A percentile compares a stretch with the other conserved stretches of the same genome.
Conservation (phyloP, 169 alveolate genomes). For the Plasmodium relictum region DNA sequence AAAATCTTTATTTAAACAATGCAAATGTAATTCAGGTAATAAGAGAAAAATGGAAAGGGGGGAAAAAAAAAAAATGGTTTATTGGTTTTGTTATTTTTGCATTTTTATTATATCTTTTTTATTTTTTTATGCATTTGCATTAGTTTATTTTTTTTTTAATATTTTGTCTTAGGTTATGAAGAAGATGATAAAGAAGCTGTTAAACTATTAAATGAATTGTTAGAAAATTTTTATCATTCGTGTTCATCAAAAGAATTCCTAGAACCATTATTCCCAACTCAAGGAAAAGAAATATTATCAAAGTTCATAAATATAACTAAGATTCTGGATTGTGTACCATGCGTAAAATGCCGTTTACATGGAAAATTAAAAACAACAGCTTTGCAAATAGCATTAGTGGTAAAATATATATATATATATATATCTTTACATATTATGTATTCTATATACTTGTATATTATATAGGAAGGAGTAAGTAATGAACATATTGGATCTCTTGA, state of each 20-base stretch:
- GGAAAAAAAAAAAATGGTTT: not conserved
- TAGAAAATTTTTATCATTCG: constrained; percentile 26
- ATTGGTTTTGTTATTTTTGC: not conserved
- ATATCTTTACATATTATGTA: not conserved
- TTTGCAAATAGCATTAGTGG: constrained; percentile 90
- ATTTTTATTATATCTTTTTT: not conserved
- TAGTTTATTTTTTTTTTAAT: not conserved
- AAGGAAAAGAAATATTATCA: constrained; percentile 65
- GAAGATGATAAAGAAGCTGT: constrained; percentile 45
- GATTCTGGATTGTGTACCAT: constrained; percentile 88
- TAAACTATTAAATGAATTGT: constrained; percentile 28
- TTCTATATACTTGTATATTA: not conserved
- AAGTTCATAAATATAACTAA: constrained; percentile 59
- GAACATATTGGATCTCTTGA: constrained; percentile 80
- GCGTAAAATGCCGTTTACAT: constrained; percentile 94
- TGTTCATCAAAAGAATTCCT: constrained; percentile 46
- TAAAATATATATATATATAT: constrained; percentile 10
- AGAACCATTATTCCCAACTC: constrained; percentile 51
- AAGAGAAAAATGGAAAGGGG: not conserved
- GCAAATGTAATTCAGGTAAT: constrained; percentile 87
- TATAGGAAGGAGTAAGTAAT: constrained; percentile 71
- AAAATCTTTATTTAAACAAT: constrained; percentile 83
- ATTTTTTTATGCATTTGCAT: no score
- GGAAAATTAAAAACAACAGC: constrained; percentile 94
- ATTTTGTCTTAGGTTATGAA: constrained; percentile 8